Evolutionary conservation across 176 grass and related monocot species (phyloP).

Genomic region (Ampelocalamus luodianensis): DNA sequence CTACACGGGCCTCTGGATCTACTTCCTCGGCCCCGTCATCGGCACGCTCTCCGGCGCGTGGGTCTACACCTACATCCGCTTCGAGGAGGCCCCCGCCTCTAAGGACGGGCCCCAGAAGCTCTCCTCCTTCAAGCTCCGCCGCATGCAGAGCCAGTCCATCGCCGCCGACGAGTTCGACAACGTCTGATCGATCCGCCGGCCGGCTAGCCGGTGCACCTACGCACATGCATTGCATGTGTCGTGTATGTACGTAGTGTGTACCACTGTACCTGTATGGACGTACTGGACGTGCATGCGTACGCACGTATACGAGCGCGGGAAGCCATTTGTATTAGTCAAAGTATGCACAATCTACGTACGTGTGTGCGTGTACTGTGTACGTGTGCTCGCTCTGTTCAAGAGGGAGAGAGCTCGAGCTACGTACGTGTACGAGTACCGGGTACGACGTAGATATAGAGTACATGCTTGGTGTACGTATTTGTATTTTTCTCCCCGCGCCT

Average conservation of each 20-base stretch:
- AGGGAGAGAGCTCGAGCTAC: slow-evolving; percentile 21
- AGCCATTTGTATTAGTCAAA: slow-evolving; percentile 8
- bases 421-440: not conserved
- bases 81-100: slow-evolving; percentile 47
- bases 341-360: slow-evolving; percentile 12
- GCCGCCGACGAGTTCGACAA: slow-evolving; percentile 59
- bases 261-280: not conserved
- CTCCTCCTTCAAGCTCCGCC: slow-evolving; percentile 92
- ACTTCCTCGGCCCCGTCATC: slow-evolving; percentile 84
- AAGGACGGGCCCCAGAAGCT: slow-evolving; percentile 51
- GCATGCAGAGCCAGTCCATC: slow-evolving; percentile 74
- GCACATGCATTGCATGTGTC: not conserved
- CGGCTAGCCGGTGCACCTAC: not conserved
- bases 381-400: slow-evolving; percentile 38
- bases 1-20: slow-evolving; percentile 86
- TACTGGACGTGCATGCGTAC: slow-evolving; percentile 14
- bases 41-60: slow-evolving; percentile 85
- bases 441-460: not conserved
- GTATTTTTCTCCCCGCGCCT: slow-evolving; percentile 29
- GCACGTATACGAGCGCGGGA: slow-evolving; percentile 21
- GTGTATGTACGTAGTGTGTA: not conserved
- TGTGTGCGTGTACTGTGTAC: not conserved
- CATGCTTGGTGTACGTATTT: slow-evolving; percentile 26
- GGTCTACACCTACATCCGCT: slow-evolving; percentile 79
- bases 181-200: slow-evolving; percentile 15